phyloP scores from a whole-genome alignment of 2,329 filamentous ascomycete species.

The Trichoderma breve region DNA sequence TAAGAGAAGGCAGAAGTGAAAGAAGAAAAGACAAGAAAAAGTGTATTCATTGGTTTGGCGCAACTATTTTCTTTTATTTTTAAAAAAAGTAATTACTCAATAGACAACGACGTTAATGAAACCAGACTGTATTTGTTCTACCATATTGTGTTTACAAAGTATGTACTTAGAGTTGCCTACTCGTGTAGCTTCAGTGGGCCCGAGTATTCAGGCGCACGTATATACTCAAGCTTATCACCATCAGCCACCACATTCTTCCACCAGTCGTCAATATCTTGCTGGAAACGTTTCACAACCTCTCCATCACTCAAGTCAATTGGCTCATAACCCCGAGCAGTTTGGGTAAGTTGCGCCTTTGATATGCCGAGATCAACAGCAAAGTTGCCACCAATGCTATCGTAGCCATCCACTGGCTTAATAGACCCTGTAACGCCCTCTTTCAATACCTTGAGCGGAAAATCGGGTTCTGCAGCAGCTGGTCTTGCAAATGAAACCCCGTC shows the following conservation, averaged over 20 bases:
- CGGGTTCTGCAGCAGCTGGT: background rate
- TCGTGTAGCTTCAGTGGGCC: background rate
- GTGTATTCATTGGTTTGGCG: too few species aligned
- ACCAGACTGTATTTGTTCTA: too few species aligned
- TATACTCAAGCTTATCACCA: background rate
- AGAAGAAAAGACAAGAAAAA: too few species aligned
- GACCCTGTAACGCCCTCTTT: background rate
- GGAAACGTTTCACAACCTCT: background rate
- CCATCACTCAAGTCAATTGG: background rate
- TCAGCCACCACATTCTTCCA: background rate
- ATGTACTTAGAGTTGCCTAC: background rate
- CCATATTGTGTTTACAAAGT: background rate
- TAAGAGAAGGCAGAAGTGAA: too few species aligned
- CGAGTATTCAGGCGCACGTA: background rate
- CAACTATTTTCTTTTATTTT: too few species aligned
- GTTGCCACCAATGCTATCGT: too few species aligned
- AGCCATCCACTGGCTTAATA: background rate
- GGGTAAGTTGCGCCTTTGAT: background rate
- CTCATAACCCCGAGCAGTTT: background rate
- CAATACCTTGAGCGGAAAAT: background rate
- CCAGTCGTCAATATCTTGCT: background rate
- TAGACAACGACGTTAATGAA: too few species aligned
- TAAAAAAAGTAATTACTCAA: too few species aligned
- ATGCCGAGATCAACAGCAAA: too few species aligned
- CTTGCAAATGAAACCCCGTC: background rate